Conservation (phyloP, 805 yeast genomes). For the Candida dendrica region DNA sequence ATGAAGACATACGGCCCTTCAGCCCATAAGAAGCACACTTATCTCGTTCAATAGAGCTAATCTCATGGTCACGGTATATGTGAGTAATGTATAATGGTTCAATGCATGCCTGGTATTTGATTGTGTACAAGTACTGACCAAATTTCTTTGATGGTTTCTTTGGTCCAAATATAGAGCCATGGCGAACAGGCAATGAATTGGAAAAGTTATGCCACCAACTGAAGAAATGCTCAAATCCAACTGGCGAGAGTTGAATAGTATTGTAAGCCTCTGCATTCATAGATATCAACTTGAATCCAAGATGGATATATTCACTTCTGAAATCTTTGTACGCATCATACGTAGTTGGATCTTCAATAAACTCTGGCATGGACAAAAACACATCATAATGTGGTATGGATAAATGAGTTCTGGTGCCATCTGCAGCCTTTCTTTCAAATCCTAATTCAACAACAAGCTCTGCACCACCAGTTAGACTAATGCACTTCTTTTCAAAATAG, state of each 20-base stretch:
- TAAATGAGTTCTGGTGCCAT: constrained; percentile 32
- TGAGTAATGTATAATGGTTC: constrained; percentile 73
- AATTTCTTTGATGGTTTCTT: constrained; percentile 54
- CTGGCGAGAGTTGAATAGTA: constrained; percentile 71
- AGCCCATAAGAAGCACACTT: constrained; percentile 54
- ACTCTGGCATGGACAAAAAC: constrained; percentile 47
- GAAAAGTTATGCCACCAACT: constrained; percentile 83
- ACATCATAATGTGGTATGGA: constrained; percentile 58
- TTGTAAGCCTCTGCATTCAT: constrained; percentile 42
- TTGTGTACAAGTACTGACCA: constrained; percentile 66
- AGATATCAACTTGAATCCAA: constrained; percentile 52
- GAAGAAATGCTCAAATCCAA: constrained; percentile 58
- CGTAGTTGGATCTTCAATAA: constrained; percentile 32
- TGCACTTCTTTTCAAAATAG: constrained; percentile 44
- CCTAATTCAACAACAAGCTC: constrained; percentile 49
- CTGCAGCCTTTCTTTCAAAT: constrained; percentile 38
- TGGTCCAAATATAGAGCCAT: constrained; percentile 64
- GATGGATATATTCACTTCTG: constrained; percentile 75
- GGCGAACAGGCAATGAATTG: constrained; percentile 74
- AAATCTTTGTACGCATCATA: constrained; percentile 82
- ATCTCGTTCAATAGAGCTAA: constrained; percentile 31
- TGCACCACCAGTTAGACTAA: constrained; percentile 55
- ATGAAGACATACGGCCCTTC: constrained; percentile 49
- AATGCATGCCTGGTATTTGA: constrained; percentile 70
- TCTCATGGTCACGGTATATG: constrained; percentile 47